Percentiles rank a stretch among this genome's conserved stretches.
Conservation (phyloP, 179 eudicot genomes). For the Silene noctiflora region DNA sequence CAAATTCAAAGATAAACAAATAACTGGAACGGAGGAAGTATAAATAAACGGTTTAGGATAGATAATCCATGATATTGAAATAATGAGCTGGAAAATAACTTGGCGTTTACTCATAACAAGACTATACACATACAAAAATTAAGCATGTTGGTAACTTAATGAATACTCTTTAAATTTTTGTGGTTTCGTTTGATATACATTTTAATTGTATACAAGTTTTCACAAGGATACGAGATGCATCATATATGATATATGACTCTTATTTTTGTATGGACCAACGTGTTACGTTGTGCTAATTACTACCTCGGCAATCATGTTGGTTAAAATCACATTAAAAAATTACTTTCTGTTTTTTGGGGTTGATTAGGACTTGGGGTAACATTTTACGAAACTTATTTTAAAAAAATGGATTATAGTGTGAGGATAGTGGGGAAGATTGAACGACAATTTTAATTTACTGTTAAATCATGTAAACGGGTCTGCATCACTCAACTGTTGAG, state of each 20-base stretch:
- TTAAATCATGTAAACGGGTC: too few relatives aligned
- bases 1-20: too few relatives aligned
- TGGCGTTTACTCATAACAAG: conserved; percentile 32
- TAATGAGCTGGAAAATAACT: conserved; percentile 38
- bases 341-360: too few relatives aligned
- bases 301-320: neutral
- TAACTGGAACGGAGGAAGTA: conserved; percentile 9
- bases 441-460: too few relatives aligned
- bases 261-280: conserved; percentile 3
- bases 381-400: too few relatives aligned
- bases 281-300: neutral
- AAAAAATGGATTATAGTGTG: too few relatives aligned
- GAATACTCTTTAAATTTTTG: neutral
- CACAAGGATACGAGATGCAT: neutral
- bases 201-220: conserved; percentile 19
- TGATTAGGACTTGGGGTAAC: too few relatives aligned
- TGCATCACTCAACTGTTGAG: too few relatives aligned
- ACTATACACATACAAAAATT: neutral
- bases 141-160: conserved; percentile 11
- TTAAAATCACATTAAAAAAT: too few relatives aligned
- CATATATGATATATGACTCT: neutral
- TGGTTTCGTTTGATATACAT: conserved; percentile 3
- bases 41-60: conserved; percentile 16
- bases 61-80: conserved; percentile 22
- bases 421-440: too few relatives aligned